phyloP scores from a whole-genome alignment of 441 rosid species.

The California macrophylla region DNA sequence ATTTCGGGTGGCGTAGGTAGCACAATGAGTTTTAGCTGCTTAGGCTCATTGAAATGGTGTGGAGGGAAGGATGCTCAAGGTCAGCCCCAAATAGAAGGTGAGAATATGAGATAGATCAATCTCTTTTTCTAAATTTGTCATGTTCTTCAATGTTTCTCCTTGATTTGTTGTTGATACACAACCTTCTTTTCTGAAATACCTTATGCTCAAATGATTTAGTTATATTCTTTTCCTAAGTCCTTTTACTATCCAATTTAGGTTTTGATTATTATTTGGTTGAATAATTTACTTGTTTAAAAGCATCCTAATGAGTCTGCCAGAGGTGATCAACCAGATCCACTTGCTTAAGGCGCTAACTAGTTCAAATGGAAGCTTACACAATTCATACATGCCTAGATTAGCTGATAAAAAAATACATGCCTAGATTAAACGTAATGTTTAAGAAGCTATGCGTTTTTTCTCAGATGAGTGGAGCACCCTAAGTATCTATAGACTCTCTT shows the following conservation, averaged over 20 bases:
- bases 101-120: constrained; percentile 14
- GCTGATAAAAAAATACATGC: no score
- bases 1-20: background rate
- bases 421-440: no score
- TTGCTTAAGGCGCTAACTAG: background rate
- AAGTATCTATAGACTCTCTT: background rate
- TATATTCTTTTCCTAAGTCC: background rate
- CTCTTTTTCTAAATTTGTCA: constrained; percentile 9
- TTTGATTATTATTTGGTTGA: background rate
- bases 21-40: constrained; percentile 53
- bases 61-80: constrained; percentile 25
- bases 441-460: no score
- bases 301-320: background rate
- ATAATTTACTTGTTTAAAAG: background rate
- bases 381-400: background rate
- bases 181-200: background rate
- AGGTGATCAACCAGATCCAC: no score
- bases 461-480: background rate
- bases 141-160: background rate
- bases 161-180: background rate
- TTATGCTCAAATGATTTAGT: background rate
- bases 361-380: background rate
- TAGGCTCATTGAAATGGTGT: constrained; percentile 33
- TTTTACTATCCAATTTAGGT: background rate
- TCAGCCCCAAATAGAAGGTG: constrained; percentile 46